Evolutionary conservation across 495 filamentous ascomycete species (phyloP), one percentile per base, ranked within the genome.

Genomic region (Aspergillus sclerotiicarbonarius): DNA sequence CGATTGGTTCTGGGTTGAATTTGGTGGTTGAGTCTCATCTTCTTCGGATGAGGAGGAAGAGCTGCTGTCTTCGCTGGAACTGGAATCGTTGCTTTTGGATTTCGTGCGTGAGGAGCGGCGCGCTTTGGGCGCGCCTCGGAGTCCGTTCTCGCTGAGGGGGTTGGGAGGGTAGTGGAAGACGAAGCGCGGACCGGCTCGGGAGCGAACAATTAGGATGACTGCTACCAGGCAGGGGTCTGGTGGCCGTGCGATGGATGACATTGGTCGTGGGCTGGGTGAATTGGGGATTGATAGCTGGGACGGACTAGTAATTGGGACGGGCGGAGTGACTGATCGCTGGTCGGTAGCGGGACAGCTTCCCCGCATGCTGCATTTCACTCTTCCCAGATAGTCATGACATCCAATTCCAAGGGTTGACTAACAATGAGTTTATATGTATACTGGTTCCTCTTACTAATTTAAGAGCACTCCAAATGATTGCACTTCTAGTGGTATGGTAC

Each of bases 121-220:
- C 21, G 67, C 61, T 62, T 72, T 73, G 58, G 62, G 56, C 37
- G 67, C 71, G 32, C 67, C 54, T 60, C 69, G 71, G 16, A 73
- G 58, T 31, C 68, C 71, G 60, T 73, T 74, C 57, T 78, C 76
- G 66, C 68, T 73, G 53, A 77, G 78, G 8, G 81, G 86, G 56
- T 76, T 80, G 20, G 85, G 84, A 13, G 92, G 92, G 68, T 96
- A 96, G 76, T 97, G 92, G 77, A 96, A 97, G 65, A 95, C 87
- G 67, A 96, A 89, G 47, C 83, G 81, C 25, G 92, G 90, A 6
- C 91, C 91, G 60, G 89, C 87, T 52, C 87, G 85, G 6, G 90
- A 89, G 57, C 90, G 84, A 52, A 90, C 87, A 61, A 96, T 87
- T 35, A 96, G 84, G 41, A 96, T 81, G 47, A 90, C 81, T 6